Evolutionary conservation across 805 yeast genomes (phyloP), one percentile per base, ranked within the genome.

Genomic region (Millerago galiae): DNA sequence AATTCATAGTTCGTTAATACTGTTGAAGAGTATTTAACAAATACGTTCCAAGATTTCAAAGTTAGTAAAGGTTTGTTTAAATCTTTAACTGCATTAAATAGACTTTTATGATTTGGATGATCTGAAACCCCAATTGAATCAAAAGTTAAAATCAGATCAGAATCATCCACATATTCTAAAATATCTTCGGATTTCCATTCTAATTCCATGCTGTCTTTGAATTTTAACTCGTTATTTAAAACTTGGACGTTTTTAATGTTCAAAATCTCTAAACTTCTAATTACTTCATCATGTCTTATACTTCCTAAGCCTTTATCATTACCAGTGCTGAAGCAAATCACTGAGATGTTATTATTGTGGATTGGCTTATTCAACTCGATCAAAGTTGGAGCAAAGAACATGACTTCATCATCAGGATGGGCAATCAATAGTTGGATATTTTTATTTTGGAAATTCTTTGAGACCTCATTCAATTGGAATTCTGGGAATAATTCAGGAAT

Each of bases 331-430:
- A 87, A 72, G 49, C 95, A 86, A 8, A 88, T 55, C 11, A 90
- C 55, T 31, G 74, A 70, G 13, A 89, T 63, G 8, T 56, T 49
- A 53, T 82, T 83, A 41, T 67, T 58, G 50, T 75, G 67, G 38
- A 69, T 61, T 1, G 71, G 62, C 46, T 73, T 72, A 9, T 70
- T 49, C n/a, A 71, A 48, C 48, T 77, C 81, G 8, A 75, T 60
- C 27, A 89, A 50, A 0, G 90, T 69, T 0, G 99, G 99, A 1
- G 88, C 78, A 55, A 93, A 93, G 62, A 93, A 93, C 99, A 93
- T 93, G 40, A 88, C 90, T 63, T 93, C 99, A 61, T 93, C 99
- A 62, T 93, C 99, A 0, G 99, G 99, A 62, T 93, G 99, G 0
- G 96, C 96, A 33, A 89, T 81, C 11, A 91, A 65, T 36, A 81